Evolutionary conservation across 495 filamentous ascomycete genomes (phyloP).

Genomic region (Xylaria palmicola): DNA sequence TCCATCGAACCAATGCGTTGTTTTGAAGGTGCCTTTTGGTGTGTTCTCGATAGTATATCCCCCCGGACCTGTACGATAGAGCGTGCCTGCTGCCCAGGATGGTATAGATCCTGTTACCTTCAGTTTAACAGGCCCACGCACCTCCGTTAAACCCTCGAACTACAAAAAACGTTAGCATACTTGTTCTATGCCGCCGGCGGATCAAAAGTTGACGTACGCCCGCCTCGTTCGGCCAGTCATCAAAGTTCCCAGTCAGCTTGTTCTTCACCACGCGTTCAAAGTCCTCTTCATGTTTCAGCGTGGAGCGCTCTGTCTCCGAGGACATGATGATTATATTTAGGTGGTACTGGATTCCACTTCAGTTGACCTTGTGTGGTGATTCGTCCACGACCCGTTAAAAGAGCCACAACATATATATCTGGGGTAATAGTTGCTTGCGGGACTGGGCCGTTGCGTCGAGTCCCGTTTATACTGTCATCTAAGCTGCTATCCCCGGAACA

Average conservation of each 20-base stretch:
- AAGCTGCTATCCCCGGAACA: no score
- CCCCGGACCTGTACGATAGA: conserved; percentile 75
- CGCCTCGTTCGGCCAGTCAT: conserved; percentile 47
- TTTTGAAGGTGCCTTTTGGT: conserved; percentile 52
- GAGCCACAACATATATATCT: no score
- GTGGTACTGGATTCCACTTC: not conserved
- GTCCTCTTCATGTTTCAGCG: conserved; percentile 1
- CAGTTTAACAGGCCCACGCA: conserved; percentile 43
- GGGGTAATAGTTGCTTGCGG: no score
- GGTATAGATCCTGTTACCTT: conserved; percentile 43
- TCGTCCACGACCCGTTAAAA: not conserved
- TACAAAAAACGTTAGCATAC: conserved; percentile 19
- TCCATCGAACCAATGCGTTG: conserved; percentile 80
- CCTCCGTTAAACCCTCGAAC: conserved; percentile 48
- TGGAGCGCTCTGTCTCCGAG: not conserved
- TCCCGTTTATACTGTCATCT: no score
- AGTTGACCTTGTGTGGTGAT: not conserved
- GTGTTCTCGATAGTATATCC: conserved; percentile 56
- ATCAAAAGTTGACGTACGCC: conserved; percentile 33
- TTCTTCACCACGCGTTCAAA: conserved; percentile 3
- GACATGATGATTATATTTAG: not conserved
- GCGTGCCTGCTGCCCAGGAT: conserved; percentile 50
- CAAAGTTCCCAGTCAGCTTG: conserved; percentile 3
- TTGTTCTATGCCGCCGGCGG: not conserved
- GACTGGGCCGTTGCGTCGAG: no score